These are phyloP conservation scores for Calonectria naviculata DNA, from an alignment of 2,329 filamentous ascomycete species.

Conservation along the genomic window DNA sequence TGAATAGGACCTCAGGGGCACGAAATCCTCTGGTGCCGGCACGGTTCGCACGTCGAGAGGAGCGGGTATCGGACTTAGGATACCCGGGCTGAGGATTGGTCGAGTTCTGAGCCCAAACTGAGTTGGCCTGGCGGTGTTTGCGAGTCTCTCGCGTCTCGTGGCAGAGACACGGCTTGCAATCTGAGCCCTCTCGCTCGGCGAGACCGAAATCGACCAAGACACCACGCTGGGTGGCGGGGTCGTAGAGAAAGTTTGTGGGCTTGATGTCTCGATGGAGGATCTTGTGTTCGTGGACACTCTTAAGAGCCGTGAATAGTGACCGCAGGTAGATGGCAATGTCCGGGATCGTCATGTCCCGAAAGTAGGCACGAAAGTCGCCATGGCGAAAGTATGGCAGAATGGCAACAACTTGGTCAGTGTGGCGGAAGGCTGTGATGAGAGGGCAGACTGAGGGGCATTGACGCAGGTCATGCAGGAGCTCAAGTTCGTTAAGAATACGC, in stretches of 20 bases:
- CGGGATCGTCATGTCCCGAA: conserved; percentile 84
- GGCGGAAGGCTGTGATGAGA: conserved; percentile 95
- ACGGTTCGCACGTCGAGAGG: conserved; percentile 90
- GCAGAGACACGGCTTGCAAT: conserved; percentile 86
- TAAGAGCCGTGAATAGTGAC: conserved; percentile 86
- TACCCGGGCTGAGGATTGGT: conserved; percentile 72
- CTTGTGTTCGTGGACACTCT: conserved; percentile 82
- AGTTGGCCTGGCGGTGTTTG: conserved; percentile 67
- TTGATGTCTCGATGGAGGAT: conserved; percentile 98
- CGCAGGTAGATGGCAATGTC: conserved; percentile 93
- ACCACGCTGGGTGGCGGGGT: conserved; percentile 81
- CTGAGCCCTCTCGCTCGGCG: conserved; percentile 84
- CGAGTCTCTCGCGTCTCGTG: conserved; percentile 73
- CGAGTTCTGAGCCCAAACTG: conserved; percentile 65
- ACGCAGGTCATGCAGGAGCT: conserved; percentile 88
- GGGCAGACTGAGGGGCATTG: conserved; percentile 90
- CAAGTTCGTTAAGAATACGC: conserved; percentile 95
- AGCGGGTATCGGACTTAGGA: conserved; percentile 89
- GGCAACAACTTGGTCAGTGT: conserved; percentile 94
- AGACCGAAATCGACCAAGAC: conserved; percentile 99
- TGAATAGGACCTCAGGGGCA: conserved; percentile 95
- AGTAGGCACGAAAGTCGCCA: conserved; percentile 94
- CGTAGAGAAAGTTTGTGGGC: conserved; percentile 97
- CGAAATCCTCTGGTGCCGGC: conserved; percentile 96
- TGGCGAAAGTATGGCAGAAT: conserved; percentile 96